Conservation (phyloP, 371 early-diverging fungal species). For the Spiromyces aspiralis region DNA sequence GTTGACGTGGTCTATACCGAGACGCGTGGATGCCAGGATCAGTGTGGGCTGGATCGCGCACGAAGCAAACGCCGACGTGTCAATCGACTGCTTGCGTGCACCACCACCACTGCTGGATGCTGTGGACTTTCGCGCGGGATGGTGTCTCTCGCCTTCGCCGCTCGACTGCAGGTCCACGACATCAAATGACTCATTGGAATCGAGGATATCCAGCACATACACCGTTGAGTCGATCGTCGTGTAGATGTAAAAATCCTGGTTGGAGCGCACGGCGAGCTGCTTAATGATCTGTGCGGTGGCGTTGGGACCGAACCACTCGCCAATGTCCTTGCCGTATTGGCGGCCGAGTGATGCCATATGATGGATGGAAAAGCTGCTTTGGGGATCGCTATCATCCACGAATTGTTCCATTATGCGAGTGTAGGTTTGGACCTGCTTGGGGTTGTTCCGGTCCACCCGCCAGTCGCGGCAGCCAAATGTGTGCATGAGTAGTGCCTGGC, state of each 20-base stretch:
- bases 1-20: slow-evolving; percentile 79
- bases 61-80: background rate
- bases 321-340: slow-evolving; percentile 72
- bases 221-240: slow-evolving; percentile 24
- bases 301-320: slow-evolving; percentile 93
- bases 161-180: background rate
- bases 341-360: slow-evolving; percentile 71
- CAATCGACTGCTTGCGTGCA: background rate
- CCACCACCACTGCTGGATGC: background rate
- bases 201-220: slow-evolving; percentile 16
- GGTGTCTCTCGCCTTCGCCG: background rate
- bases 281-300: slow-evolving; percentile 81
- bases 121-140: background rate
- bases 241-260: slow-evolving; percentile 14
- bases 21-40: slow-evolving; percentile 67
- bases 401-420: slow-evolving; percentile 62
- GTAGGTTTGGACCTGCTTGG: slow-evolving; percentile 31
- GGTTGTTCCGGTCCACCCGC: slow-evolving; percentile 7
- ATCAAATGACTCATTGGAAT: background rate
- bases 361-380: slow-evolving; percentile 81
- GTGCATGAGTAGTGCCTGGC: slow-evolving; percentile 60
- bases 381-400: slow-evolving; percentile 54
- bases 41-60: slow-evolving; percentile 38
- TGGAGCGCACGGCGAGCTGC: slow-evolving; percentile 28
- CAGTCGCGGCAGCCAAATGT: slow-evolving; percentile 45